phyloP scores from a whole-genome alignment of 768 basidiomycete species.

The Tricholoma saponaceum region DNA sequence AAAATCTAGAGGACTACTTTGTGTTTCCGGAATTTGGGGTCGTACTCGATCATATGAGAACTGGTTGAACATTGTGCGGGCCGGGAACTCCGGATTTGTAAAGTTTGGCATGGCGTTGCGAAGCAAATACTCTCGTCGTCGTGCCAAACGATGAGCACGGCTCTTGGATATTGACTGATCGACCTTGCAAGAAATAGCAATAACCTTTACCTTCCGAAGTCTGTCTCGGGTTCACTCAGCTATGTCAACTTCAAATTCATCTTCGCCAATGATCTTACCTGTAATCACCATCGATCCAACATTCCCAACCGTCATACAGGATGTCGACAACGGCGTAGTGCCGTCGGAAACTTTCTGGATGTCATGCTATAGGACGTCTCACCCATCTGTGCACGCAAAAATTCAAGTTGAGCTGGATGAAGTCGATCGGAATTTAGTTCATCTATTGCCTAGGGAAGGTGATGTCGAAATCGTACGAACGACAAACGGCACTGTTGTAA shows the following conservation, averaged over 20 bases:
- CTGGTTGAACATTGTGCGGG: too few species aligned
- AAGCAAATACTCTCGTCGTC: too few species aligned
- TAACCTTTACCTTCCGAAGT: too few species aligned
- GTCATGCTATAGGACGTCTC: constrained; percentile 58
- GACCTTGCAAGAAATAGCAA: too few species aligned
- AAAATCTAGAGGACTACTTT: too few species aligned
- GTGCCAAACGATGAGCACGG: too few species aligned
- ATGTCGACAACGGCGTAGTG: constrained; percentile 56
- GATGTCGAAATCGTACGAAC: constrained; percentile 35
- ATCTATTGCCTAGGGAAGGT: constrained; percentile 43
- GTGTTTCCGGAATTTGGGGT: too few species aligned
- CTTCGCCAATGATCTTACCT: constrained; percentile 22
- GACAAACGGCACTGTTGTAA: constrained; percentile 22
- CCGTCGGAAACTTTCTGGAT: constrained; percentile 67
- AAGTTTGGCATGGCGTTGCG: too few species aligned
- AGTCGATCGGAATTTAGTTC: constrained; percentile 45
- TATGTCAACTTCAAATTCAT: not conserved
- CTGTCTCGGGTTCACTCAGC: not conserved
- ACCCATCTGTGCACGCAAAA: constrained; percentile 62
- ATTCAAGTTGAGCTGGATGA: constrained; percentile 51
- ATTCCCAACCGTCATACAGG: constrained; percentile 54
- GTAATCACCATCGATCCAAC: constrained; percentile 58
- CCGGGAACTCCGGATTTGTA: too few species aligned
- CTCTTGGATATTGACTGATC: too few species aligned
- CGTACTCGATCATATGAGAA: too few species aligned